Conservation (phyloP, 2,329 filamentous ascomycete species). For the Lasiodiplodia hormozganensis region DNA sequence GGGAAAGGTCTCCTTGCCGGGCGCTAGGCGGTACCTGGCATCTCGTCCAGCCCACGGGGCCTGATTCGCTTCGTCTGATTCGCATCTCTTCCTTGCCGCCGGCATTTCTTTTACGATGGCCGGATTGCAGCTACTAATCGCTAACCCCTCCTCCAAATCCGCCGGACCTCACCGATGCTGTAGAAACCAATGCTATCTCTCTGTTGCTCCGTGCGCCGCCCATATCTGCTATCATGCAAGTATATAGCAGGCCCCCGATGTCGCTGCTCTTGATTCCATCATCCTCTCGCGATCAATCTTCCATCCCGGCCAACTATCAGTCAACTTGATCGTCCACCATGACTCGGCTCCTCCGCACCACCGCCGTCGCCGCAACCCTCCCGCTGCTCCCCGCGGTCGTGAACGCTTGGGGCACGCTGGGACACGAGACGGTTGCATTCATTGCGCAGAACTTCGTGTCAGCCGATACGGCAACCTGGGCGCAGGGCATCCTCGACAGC, state of each 20-base stretch:
- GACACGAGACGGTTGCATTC: slow-evolving; percentile 62
- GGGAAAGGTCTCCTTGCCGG: slow-evolving; percentile 11
- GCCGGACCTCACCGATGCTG: slow-evolving; percentile 23
- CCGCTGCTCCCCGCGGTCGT: slow-evolving; percentile 32
- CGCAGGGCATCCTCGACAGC: slow-evolving; percentile 53
- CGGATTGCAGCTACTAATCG: slow-evolving; percentile 3
- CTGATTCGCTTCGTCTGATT: slow-evolving; percentile 4
- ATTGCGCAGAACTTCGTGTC: slow-evolving; percentile 59
- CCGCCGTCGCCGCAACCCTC: slow-evolving; percentile 32
- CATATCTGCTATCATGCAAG: background rate
- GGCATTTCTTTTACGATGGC: background rate
- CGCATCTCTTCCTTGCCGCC: slow-evolving; percentile 9
- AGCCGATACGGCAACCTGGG: slow-evolving; percentile 52
- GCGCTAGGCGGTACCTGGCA: slow-evolving; percentile 25
- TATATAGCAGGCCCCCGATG: background rate
- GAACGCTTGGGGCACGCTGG: slow-evolving; percentile 60
- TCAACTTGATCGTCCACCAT: background rate
- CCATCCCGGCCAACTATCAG: background rate
- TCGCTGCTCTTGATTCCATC: background rate
- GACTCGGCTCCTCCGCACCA: slow-evolving; percentile 31
- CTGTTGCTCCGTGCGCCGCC: slow-evolving; percentile 10
- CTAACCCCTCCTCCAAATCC: background rate
- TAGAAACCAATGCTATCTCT: slow-evolving; percentile 2
- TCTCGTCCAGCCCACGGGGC: slow-evolving; percentile 1
- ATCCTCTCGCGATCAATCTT: background rate